Conservation (phyloP, 1,284 basidiomycete genomes). For the Ganoderma resinaceum region DNA sequence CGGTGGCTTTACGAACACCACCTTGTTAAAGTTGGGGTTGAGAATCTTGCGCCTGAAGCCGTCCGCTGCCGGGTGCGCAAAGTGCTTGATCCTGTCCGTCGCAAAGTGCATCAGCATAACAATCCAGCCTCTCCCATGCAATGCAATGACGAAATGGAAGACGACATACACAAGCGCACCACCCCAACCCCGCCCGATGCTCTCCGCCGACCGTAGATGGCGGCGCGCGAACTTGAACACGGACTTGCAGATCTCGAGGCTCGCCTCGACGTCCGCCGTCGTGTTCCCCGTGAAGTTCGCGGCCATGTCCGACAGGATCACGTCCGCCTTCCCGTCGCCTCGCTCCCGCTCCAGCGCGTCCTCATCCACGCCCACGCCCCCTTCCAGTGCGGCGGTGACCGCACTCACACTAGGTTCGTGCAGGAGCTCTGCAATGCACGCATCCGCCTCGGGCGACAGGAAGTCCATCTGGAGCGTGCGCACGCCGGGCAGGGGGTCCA, state of each 20-base stretch:
- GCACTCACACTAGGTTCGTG: conserved; percentile 12
- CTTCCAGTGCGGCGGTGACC: neutral
- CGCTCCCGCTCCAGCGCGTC: neutral
- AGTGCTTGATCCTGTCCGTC: conserved; percentile 71
- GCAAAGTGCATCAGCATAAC: conserved; percentile 10
- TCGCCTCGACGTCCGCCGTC: conserved; percentile 62
- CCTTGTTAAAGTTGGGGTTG: conserved; percentile 62
- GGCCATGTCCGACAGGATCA: conserved; percentile 83
- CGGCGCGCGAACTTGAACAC: conserved; percentile 66
- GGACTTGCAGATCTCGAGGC: conserved; percentile 67
- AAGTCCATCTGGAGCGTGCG: conserved; percentile 79
- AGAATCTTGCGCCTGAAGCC: conserved; percentile 60
- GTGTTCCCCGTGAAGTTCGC: conserved; percentile 73
- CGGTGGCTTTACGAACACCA: conserved; percentile 68
- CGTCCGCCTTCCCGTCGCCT: conserved; percentile 61
- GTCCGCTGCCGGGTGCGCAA: conserved; percentile 66
- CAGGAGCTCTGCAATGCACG: conserved; percentile 56
- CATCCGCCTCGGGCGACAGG: conserved; percentile 61
- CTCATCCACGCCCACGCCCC: neutral
- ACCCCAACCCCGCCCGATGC: conserved; percentile 50
- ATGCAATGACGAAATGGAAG: neutral
- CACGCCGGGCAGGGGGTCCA: conserved; percentile 73
- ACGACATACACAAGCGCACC: conserved; percentile 75
- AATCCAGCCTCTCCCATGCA: neutral
- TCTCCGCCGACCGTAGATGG: conserved; percentile 57